A percentile compares a stretch with the other conserved stretches of the same genome.
Evolutionary conservation across 345 rosid species (phyloP).

Genomic region (Corchorus capsularis): DNA sequence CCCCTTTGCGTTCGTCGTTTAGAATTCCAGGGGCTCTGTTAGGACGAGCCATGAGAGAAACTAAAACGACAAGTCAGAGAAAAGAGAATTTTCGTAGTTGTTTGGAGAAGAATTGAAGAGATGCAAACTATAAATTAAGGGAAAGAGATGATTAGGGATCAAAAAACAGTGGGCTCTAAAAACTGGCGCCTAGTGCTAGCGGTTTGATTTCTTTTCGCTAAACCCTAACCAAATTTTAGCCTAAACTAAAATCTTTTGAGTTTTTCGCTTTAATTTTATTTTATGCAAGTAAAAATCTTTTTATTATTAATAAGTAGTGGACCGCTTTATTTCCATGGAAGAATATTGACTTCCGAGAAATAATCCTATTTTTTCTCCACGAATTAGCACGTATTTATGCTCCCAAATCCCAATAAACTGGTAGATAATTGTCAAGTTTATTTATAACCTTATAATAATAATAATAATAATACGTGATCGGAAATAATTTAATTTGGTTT

Average conservation of each 20-base stretch:
- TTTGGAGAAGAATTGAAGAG: neutral
- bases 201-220: too few species aligned
- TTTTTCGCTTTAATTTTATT: too few species aligned
- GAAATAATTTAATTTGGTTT: too few species aligned
- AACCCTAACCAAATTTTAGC: too few species aligned
- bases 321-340: neutral
- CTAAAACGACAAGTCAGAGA: neutral
- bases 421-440: too few species aligned
- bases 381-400: too few species aligned
- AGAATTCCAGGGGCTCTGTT: neutral
- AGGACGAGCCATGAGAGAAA: neutral
- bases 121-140: neutral
- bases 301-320: neutral
- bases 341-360: neutral
- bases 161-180: neutral
- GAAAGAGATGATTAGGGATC: neutral
- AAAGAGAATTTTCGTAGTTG: neutral
- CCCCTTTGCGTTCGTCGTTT: neutral
- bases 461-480: too few species aligned
- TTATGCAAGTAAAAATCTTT: too few species aligned
- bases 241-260: too few species aligned
- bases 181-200: neutral
- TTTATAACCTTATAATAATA: too few species aligned
- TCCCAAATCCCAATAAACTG: too few species aligned
- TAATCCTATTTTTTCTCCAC: neutral